Conservation (phyloP, 805 yeast species). For the Candida argentea region DNA sequence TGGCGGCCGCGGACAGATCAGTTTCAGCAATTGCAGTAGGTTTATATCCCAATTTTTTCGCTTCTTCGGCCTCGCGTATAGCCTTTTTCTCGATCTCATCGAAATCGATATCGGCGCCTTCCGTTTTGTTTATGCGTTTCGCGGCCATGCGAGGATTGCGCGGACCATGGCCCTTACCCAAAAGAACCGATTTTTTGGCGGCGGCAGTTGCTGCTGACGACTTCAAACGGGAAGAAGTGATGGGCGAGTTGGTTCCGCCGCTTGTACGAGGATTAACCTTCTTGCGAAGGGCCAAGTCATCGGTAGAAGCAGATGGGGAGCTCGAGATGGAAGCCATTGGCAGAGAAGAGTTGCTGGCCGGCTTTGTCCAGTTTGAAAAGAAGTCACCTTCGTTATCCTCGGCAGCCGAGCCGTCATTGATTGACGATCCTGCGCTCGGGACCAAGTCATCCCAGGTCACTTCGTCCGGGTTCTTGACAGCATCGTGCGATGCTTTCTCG, state of each 20-base stretch:
- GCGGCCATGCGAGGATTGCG: slow-evolving; percentile 48
- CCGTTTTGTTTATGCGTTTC: slow-evolving; percentile 35
- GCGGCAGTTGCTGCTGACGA: slow-evolving; percentile 14
- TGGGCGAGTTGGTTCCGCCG: neutral
- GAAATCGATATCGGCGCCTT: slow-evolving; percentile 43
- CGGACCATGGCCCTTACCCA: slow-evolving; percentile 43
- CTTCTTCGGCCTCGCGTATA: slow-evolving; percentile 68
- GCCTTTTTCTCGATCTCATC: slow-evolving; percentile 69
- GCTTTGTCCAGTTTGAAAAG: slow-evolving; percentile 85
- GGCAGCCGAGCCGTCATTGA: slow-evolving; percentile 24
- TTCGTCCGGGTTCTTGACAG: slow-evolving; percentile 58
- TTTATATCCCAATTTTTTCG: slow-evolving; percentile 42
- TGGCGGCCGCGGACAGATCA: slow-evolving; percentile 6
- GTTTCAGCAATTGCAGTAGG: slow-evolving; percentile 15
- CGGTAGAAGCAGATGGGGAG: slow-evolving; percentile 33
- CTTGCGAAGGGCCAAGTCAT: slow-evolving; percentile 15
- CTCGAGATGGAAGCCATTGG: slow-evolving; percentile 37
- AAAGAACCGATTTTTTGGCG: slow-evolving; percentile 24
- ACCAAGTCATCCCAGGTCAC: slow-evolving; percentile 51
- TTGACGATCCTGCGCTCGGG: slow-evolving; percentile 15
- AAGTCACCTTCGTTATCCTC: slow-evolving; percentile 66
- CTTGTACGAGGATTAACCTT: slow-evolving; percentile 6
- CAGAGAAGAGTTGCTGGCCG: slow-evolving; percentile 44
- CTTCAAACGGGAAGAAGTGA: slow-evolving; percentile 18
- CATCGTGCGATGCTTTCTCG: slow-evolving; percentile 57